Evolutionary conservation across 2,329 filamentous ascomycete species (phyloP).

Genomic region (Aspergillaceae sp.): DNA sequence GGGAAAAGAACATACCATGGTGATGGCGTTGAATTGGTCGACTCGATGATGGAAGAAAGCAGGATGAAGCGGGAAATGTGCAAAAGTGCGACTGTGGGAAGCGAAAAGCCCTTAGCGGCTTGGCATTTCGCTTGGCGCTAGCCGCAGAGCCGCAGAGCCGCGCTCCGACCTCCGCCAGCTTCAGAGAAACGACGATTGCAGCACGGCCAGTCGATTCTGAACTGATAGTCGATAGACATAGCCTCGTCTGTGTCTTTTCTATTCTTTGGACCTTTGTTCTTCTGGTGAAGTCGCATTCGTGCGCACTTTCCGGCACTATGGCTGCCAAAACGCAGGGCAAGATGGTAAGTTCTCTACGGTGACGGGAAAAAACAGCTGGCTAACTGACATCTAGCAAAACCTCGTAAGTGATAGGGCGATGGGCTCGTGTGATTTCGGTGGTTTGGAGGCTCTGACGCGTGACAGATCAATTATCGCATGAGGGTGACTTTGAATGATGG

Average conservation of each 20-base stretch:
- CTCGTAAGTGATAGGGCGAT: constrained; percentile 42
- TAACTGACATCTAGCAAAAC: constrained; percentile 55
- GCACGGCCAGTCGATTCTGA: constrained; percentile 4
- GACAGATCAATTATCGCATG: constrained; percentile 98
- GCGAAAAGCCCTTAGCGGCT: constrained; percentile 31
- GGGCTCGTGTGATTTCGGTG: too few species aligned
- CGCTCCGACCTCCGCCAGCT: background rate
- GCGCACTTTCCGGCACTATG: constrained; percentile 39
- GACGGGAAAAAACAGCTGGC: constrained; percentile 26
- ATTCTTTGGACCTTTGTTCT: constrained; percentile 16
- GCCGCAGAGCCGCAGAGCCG: constrained; percentile 16
- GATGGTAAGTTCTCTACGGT: constrained; percentile 65
- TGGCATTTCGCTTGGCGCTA: constrained; percentile 22
- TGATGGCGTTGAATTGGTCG: constrained; percentile 34
- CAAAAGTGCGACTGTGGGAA: constrained; percentile 30
- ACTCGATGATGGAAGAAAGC: constrained; percentile 26
- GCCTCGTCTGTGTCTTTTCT: constrained; percentile 16
- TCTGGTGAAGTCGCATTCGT: constrained; percentile 37
- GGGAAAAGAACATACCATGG: constrained; percentile 37
- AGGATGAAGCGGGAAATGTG: constrained; percentile 22
- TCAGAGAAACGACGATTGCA: background rate
- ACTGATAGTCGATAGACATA: background rate
- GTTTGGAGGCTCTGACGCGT: constrained; percentile 38
- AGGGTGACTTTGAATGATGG: constrained; percentile 90
- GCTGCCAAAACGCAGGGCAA: constrained; percentile 90